Conservation (phyloP, 768 basidiomycete species). For the Mycena olivaceomarginata region DNA sequence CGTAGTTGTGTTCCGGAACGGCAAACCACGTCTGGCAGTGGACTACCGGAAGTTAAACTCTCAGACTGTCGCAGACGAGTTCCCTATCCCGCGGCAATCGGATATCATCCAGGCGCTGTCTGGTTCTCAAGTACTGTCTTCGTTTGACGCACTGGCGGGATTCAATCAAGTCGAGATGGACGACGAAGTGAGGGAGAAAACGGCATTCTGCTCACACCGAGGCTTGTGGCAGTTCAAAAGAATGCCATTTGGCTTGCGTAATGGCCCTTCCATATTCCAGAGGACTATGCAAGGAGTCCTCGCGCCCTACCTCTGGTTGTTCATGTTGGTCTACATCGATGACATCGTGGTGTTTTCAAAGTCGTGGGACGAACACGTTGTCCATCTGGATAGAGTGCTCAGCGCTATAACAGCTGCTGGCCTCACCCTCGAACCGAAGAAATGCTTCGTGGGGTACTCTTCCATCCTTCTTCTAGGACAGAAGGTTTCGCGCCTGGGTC, state of each 20-base stretch:
- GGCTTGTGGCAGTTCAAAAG: constrained; percentile 54
- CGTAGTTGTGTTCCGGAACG: constrained; percentile 41
- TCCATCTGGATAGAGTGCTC: no score
- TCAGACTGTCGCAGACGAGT: background rate
- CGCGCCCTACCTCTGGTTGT: constrained; percentile 3
- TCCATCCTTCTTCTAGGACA: no score
- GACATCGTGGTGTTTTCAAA: constrained; percentile 50
- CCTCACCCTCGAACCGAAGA: no score
- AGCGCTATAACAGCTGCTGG: no score
- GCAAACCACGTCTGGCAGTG: constrained; percentile 58
- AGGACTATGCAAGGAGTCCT: constrained; percentile 13
- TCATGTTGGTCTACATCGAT: constrained; percentile 48
- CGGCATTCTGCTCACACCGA: constrained; percentile 54
- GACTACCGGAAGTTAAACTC: constrained; percentile 51
- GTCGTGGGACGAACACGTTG: constrained; percentile 25
- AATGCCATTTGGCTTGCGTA: constrained; percentile 21
- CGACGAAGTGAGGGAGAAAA: constrained; percentile 43
- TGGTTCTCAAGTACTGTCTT: background rate
- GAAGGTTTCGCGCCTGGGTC: no score
- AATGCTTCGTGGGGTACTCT: no score
- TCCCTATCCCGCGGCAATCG: background rate
- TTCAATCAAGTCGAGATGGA: constrained; percentile 5
- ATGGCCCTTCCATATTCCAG: constrained; percentile 34
- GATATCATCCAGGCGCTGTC: constrained; percentile 2
- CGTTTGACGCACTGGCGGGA: background rate